Percentiles rank a stretch among this genome's conserved stretches.
phyloP scores from a whole-genome alignment of 192 early-diverging fungal species.

The Funneliformis mosseae region DNA sequence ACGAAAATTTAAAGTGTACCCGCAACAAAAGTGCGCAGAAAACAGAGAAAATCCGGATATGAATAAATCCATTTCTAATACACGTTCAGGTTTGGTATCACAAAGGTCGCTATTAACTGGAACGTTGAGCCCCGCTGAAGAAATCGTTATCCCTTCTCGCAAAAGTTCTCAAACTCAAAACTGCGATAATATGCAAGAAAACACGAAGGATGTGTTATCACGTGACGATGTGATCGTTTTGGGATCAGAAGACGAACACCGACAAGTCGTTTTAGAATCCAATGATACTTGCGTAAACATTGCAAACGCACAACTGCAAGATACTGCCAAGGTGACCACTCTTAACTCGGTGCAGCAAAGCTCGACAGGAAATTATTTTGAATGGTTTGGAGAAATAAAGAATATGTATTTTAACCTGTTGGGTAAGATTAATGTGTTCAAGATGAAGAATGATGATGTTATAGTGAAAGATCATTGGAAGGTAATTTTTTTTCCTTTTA shows the following conservation, averaged over 20 bases:
- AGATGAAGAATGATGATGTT: neutral
- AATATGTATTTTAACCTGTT: neutral
- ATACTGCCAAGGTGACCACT: neutral
- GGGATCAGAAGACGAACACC: neutral
- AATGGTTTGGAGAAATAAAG: neutral
- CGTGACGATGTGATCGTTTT: neutral
- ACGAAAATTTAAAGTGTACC: neutral
- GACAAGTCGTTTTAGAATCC: neutral
- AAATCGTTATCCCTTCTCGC: neutral
- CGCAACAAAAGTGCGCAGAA: neutral
- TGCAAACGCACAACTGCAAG: too few relatives aligned
- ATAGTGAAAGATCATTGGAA: neutral
- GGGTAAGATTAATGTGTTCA: neutral
- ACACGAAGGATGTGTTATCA: neutral
- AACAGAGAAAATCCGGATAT: neutral
- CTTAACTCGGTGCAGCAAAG: neutral
- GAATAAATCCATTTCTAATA: neutral
- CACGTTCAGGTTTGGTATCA: neutral
- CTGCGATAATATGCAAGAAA: neutral
- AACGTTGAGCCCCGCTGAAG: neutral
- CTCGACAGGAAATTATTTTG: neutral
- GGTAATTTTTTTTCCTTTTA: neutral
- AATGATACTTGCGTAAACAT: too few relatives aligned
- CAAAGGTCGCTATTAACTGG: neutral
- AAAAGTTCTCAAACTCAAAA: neutral